Evolutionary conservation across 1,284 basidiomycete species (phyloP).

Genomic region (Lignosus rhinocerotis): DNA sequence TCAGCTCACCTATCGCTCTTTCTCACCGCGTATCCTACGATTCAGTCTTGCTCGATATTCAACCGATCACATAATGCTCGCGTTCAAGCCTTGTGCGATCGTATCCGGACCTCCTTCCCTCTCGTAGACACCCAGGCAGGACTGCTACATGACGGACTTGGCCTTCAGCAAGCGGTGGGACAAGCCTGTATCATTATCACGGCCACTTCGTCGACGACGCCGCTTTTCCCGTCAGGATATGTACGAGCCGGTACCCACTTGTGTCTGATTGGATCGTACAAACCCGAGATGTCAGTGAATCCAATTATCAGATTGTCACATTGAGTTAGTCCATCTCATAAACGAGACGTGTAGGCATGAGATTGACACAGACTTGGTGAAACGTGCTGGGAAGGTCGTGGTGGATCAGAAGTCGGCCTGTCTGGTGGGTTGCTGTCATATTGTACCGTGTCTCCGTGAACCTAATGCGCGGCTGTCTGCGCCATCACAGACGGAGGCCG

Average conservation of each 20-base stretch:
- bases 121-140: constrained; percentile 34
- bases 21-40: constrained; percentile 54
- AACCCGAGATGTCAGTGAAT: constrained; percentile 58
- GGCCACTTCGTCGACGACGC: constrained; percentile 72
- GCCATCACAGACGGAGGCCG: constrained; percentile 55
- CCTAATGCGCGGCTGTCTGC: too few relatives aligned
- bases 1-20: constrained; percentile 67
- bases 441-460: not conserved
- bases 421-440: constrained; percentile 26
- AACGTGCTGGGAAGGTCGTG: constrained; percentile 50
- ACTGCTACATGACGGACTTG: constrained; percentile 2
- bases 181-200: constrained; percentile 64
- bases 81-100: constrained; percentile 41
- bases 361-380: constrained; percentile 59
- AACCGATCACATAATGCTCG: constrained; percentile 63
- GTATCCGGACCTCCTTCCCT: constrained; percentile 45
- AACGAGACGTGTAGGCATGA: constrained; percentile 45
- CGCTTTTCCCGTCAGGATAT: constrained; percentile 70
- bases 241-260: constrained; percentile 67
- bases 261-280: constrained; percentile 84
- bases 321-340: not conserved
- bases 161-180: constrained; percentile 34
- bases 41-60: constrained; percentile 60
- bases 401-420: constrained; percentile 79
- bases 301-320: not conserved